phyloP scores from a whole-genome alignment of 1,284 basidiomycete species.

The Cronartium ribicola region DNA sequence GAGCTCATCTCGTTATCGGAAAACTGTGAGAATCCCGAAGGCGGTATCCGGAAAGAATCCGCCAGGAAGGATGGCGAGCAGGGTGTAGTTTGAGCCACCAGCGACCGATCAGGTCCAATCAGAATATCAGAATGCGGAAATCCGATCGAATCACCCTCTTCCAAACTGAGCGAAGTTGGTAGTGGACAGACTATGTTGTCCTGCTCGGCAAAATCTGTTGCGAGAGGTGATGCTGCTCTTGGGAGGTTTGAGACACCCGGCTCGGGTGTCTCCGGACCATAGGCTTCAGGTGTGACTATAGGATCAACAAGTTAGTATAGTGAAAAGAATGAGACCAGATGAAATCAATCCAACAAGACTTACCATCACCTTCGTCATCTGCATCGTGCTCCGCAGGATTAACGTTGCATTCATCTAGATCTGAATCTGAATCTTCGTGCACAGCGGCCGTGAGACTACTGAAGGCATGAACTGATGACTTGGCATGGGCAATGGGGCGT shows the following conservation, averaged over 20 bases:
- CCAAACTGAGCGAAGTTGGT: slow-evolving; percentile 10
- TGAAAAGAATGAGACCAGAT: background rate
- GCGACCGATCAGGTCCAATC: slow-evolving; percentile 44
- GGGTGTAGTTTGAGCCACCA: slow-evolving; percentile 13
- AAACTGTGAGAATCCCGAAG: slow-evolving; percentile 47
- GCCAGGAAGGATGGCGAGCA: slow-evolving; percentile 25
- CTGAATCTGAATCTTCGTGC: slow-evolving; percentile 66
- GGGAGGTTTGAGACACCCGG: slow-evolving; percentile 4
- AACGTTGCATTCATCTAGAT: slow-evolving; percentile 43
- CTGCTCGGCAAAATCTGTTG: slow-evolving; percentile 13
- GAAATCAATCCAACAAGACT: background rate
- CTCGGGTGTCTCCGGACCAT: slow-evolving; percentile 23
- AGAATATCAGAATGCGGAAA: background rate
- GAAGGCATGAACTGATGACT: slow-evolving; percentile 83
- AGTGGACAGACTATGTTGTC: background rate
- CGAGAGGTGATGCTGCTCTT: background rate
- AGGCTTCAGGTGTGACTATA: slow-evolving; percentile 36
- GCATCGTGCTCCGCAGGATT: slow-evolving; percentile 42
- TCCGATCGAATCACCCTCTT: slow-evolving; percentile 23
- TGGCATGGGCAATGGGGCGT: slow-evolving; percentile 84
- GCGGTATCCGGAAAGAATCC: slow-evolving; percentile 44
- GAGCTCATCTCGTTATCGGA: slow-evolving; percentile 54
- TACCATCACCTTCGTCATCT: slow-evolving; percentile 42
- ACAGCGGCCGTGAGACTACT: slow-evolving; percentile 89
- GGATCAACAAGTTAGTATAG: background rate